Percentiles rank a stretch among this genome's conserved stretches.
Conservation (phyloP, 2,329 filamentous ascomycete species). For the Neoascochyta sp. region DNA sequence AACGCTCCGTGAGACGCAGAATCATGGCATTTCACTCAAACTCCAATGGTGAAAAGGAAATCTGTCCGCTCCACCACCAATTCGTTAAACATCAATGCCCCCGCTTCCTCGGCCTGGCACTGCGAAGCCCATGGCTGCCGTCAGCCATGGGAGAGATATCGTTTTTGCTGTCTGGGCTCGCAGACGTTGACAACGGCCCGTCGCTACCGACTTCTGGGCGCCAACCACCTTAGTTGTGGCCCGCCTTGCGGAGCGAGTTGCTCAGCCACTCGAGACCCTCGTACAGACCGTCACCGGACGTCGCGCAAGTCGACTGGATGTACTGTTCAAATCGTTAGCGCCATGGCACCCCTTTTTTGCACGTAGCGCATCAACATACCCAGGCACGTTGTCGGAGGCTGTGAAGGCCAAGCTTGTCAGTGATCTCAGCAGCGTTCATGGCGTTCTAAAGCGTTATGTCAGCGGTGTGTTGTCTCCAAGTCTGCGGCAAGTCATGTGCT, state of each 20-base stretch:
- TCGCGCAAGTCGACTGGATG: conserved; percentile 99
- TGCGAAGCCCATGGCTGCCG: conserved; percentile 13
- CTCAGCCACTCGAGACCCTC: conserved; percentile 77
- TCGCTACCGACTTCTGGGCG: conserved; percentile 20
- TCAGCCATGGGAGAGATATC: conserved; percentile 18
- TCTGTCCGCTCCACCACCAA: conserved; percentile 37
- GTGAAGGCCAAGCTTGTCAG: conserved; percentile 99
- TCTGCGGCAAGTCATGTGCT: conserved; percentile 38
- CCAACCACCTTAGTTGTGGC: conserved; percentile 43
- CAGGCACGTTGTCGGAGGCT: conserved; percentile 97
- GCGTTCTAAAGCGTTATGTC: conserved; percentile 66
- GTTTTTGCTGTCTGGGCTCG: conserved; percentile 22
- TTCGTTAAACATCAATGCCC: conserved; percentile 34
- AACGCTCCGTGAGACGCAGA: conserved; percentile 35
- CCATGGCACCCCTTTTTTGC: conserved; percentile 1
- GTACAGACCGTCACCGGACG: conserved; percentile 98
- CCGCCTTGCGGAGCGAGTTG: conserved; percentile 54
- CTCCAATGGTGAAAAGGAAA: conserved; percentile 36
- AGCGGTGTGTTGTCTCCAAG: conserved; percentile 2
- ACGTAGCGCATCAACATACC: conserved; percentile 60
- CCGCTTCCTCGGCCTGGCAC: conserved; percentile 32
- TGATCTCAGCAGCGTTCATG: conserved; percentile 99
- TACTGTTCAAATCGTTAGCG: conserved; percentile 54
- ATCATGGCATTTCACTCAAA: conserved; percentile 37
- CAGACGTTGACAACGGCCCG: conserved; percentile 31